A percentile compares a stretch with the other conserved stretches of the same genome.
Evolutionary conservation across 2,329 filamentous ascomycete species (phyloP).

Genomic region (Trichoderma citrinoviride): DNA sequence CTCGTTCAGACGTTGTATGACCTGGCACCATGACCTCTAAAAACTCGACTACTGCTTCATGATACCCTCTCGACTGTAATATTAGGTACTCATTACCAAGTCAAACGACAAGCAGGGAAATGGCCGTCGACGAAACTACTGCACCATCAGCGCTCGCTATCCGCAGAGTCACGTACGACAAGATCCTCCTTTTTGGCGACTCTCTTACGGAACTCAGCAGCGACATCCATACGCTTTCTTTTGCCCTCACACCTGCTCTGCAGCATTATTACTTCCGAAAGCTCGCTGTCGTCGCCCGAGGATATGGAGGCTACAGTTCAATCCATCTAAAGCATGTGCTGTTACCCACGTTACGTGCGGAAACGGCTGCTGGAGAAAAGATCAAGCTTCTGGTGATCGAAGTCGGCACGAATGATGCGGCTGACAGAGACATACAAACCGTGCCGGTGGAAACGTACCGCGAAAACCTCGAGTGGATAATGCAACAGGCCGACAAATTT

Average conservation of each 20-base stretch:
- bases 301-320: slow-evolving; percentile 14
- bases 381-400: slow-evolving; percentile 8
- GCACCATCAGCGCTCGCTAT: background rate
- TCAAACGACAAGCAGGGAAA: background rate
- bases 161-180: slow-evolving; percentile 10
- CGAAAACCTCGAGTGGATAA: background rate
- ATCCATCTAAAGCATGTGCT: slow-evolving; percentile 9
- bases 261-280: slow-evolving; percentile 14
- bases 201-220: slow-evolving; percentile 13
- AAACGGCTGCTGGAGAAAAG: slow-evolving; percentile 12
- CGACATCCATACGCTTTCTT: background rate
- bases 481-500: background rate
- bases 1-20: background rate
- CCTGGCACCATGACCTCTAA: too few species aligned
- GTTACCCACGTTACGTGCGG: slow-evolving; percentile 2
- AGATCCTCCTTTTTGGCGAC: slow-evolving; percentile 3
- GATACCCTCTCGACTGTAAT: background rate
- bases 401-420: slow-evolving; percentile 5
- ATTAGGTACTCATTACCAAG: background rate
- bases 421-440: slow-evolving; percentile 2
- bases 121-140: background rate
- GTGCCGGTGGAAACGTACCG: slow-evolving; percentile 6
- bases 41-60: background rate
- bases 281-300: slow-evolving; percentile 1
- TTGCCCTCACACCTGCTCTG: slow-evolving; percentile 6